Conservation (phyloP, 2,329 filamentous ascomycete genomes). For the Madurella mycetomatis region DNA sequence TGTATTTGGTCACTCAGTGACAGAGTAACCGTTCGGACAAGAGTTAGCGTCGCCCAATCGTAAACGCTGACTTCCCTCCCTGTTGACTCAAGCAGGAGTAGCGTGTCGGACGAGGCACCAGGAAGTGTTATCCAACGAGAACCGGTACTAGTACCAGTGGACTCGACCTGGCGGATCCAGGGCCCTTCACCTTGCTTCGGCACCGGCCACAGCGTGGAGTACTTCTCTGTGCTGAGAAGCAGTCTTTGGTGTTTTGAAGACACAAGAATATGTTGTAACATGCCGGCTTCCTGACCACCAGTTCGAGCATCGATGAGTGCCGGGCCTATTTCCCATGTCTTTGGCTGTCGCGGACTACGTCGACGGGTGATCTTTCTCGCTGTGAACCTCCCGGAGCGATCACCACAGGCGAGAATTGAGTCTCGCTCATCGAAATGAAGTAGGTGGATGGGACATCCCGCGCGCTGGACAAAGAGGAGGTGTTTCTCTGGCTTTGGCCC, state of each 20-base stretch:
- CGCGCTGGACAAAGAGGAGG: slow-evolving; percentile 16
- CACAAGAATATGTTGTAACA: slow-evolving; percentile 12
- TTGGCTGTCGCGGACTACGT: neutral
- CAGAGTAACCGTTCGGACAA: neutral
- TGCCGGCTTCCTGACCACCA: neutral
- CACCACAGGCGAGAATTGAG: slow-evolving; percentile 15
- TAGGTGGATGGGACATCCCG: slow-evolving; percentile 1
- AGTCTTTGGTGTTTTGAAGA: slow-evolving; percentile 15
- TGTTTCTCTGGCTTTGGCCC: slow-evolving; percentile 11
- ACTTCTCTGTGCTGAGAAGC: slow-evolving; percentile 13
- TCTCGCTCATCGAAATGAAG: slow-evolving; percentile 21
- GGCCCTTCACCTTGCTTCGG: neutral
- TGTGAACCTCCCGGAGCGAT: slow-evolving; percentile 14
- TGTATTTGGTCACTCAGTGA: neutral
- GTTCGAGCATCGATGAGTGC: neutral
- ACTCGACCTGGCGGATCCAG: slow-evolving; percentile 2
- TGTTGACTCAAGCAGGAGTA: neutral
- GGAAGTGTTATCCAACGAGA: neutral
- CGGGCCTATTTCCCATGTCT: slow-evolving; percentile 1
- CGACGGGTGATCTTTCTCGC: slow-evolving; percentile 10
- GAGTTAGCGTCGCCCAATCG: neutral
- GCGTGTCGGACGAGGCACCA: neutral
- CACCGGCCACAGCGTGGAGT: slow-evolving; percentile 18
- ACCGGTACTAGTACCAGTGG: neutral
- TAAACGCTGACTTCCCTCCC: neutral